Evolutionary conservation across 2,329 filamentous ascomycete species (phyloP), one percentile per base, ranked within the genome.

Genomic region (Ophiostoma triangulosporum): DNA sequence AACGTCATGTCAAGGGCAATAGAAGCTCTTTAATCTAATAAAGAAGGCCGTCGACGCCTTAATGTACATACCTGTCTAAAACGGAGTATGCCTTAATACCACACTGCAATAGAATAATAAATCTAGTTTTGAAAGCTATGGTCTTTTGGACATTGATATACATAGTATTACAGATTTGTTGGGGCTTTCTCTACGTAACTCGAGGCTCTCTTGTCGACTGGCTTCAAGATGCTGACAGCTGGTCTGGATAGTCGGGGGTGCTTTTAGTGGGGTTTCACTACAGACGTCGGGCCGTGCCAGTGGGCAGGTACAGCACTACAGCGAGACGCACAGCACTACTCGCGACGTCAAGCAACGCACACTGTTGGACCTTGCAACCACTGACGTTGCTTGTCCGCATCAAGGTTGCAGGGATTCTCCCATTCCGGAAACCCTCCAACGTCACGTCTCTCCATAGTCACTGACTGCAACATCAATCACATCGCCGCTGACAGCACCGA

Each of bases 21-120:
- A 46, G 36, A 51, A 48, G 53, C 45, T 55, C 36, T 50, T 50
- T 50, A 48, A 45, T n/a, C n/a, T 50, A 50, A 45, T 52, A 50
- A 32, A 50, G 36, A 51, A 55, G 54, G 54, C 54, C 46, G 17
- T 29, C n/a, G 48, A 26, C 20, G 45, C 40, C 35, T 48, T 35
- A 55, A 48, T 53, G 51, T 56, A 56, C 51, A 50, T 52, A 52
- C 51, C 46, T 38, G 22, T n/a, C 17, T 12, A 32, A 46, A 22
- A 53, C 36, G 36, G 32, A 31, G 49, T 51, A 46, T 11, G 46
- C 52, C 27, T 20, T 54, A 50, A 54, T 54, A 50, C 48, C 15
- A 20, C 43, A 29, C 43, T 45, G 22, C 20, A 43, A 46, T 27
- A 24, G 38, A 35, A 51, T 40, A 40, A 35, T 48, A 48, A 17